Evolutionary conservation across 352 stramenopile genomes (phyloP).

Genomic region (Peronospora tabacina): DNA sequence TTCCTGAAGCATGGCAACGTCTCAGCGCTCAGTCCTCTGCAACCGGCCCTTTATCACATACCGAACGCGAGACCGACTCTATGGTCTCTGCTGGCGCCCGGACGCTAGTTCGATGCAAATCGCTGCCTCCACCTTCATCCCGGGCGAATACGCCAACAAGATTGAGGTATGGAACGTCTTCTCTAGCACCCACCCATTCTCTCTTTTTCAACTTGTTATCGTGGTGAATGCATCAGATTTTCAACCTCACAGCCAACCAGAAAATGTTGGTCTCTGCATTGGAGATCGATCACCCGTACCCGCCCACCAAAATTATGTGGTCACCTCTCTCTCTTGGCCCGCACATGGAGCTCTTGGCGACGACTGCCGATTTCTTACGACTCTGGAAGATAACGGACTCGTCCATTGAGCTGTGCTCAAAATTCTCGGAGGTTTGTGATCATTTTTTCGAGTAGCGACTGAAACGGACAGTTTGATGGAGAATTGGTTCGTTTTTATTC

Average conservation of each 20-base stretch:
- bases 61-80: constrained; percentile 50
- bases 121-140: constrained; percentile 70
- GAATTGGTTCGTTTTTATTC: constrained; percentile 2
- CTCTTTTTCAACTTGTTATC: background rate
- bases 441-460: background rate
- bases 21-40: constrained; percentile 25
- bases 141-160: constrained; percentile 83
- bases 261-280: constrained; percentile 50
- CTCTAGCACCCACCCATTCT: background rate
- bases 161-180: constrained; percentile 49
- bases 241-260: constrained; percentile 47
- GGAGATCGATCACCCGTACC: constrained; percentile 81
- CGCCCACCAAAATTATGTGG: constrained; percentile 85
- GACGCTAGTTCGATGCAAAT: constrained; percentile 54
- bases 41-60: constrained; percentile 68
- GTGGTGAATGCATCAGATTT: constrained; percentile 35
- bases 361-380: constrained; percentile 77
- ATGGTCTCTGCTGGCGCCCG: constrained; percentile 71
- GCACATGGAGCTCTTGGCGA: constrained; percentile 64
- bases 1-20: constrained; percentile 7
- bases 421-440: constrained; percentile 52
- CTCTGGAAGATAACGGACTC: constrained; percentile 71
- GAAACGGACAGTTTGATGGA: background rate
- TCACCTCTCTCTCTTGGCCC: constrained; percentile 46
- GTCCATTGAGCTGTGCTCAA: constrained; percentile 66